Percentiles rank a stretch among this genome's conserved stretches.
Evolutionary conservation across 208 protist genomes (phyloP).

Genomic region (Tritrichomonas foetus): DNA sequence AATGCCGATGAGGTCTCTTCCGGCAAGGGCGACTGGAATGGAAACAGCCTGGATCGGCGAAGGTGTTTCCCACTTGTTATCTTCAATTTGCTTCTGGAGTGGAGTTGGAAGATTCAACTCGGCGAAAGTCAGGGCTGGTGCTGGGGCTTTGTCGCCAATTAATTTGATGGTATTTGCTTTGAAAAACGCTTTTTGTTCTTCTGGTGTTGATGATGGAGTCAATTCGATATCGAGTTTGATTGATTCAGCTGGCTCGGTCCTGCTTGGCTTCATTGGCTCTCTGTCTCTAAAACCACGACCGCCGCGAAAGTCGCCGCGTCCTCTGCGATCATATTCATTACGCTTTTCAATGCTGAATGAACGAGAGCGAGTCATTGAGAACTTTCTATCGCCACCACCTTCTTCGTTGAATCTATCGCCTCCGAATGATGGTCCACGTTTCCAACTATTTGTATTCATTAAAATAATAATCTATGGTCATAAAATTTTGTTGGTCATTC

Average conservation of each 20-base stretch:
- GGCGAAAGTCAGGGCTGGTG: conserved; percentile 1
- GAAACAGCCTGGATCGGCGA: conserved; percentile 76
- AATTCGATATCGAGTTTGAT: not conserved
- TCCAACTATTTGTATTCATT: too few species aligned
- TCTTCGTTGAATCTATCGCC: not conserved
- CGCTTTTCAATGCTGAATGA: not conserved
- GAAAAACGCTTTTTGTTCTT: not conserved
- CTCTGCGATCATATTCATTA: not conserved
- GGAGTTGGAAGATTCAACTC: not conserved
- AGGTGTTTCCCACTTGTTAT: conserved; percentile 69
- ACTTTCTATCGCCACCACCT: not conserved
- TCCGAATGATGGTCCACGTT: too few species aligned
- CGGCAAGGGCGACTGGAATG: conserved; percentile 81
- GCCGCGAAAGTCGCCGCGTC: not conserved
- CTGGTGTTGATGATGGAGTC: not conserved
- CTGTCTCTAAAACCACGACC: not conserved
- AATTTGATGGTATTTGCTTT: not conserved
- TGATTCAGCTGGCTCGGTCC: not conserved
- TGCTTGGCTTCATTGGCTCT: not conserved
- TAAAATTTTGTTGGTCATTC: too few species aligned
- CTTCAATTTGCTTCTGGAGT: not conserved
- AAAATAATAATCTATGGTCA: too few species aligned
- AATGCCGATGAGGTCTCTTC: conserved; percentile 60
- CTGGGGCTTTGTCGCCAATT: not conserved
- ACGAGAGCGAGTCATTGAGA: not conserved